Evolutionary conservation across 306 rosid genomes (phyloP).

Genomic region (Begonia masoniana): DNA sequence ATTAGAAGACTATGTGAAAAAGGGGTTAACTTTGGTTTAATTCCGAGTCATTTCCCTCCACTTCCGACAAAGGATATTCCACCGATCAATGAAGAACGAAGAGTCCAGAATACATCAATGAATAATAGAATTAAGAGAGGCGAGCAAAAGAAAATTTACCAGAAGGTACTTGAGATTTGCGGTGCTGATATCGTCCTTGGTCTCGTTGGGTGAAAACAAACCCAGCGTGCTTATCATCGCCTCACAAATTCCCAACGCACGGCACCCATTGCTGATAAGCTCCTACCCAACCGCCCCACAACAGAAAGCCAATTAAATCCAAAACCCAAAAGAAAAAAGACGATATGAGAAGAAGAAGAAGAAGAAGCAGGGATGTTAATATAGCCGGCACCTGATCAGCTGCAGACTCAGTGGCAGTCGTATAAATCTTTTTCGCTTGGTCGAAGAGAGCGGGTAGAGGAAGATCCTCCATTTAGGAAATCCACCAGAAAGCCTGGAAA

Average conservation of each 20-base stretch:
- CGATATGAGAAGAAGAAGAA: neutral
- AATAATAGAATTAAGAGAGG: too few species aligned
- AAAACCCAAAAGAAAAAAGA: neutral
- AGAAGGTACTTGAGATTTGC: constrained; percentile 64
- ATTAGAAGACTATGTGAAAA: too few species aligned
- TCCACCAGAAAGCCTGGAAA: neutral
- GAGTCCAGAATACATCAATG: neutral
- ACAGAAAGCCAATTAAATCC: constrained; percentile 3
- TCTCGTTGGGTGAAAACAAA: constrained; percentile 76
- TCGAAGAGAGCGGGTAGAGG: constrained; percentile 72
- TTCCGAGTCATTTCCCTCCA: too few species aligned
- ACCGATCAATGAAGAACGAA: neutral
- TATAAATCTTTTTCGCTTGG: constrained; percentile 68
- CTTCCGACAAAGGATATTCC: too few species aligned
- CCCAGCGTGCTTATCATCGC: constrained; percentile 74
- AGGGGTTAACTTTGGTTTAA: too few species aligned
- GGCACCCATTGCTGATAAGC: constrained; percentile 52
- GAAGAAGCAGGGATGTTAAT: neutral
- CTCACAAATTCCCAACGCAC: constrained; percentile 51
- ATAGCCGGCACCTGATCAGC: constrained; percentile 44
- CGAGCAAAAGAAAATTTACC: constrained; percentile 26
- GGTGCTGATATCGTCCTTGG: constrained; percentile 86
- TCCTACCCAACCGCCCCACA: constrained; percentile 27
- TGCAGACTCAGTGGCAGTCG: constrained; percentile 42
- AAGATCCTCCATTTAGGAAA: constrained; percentile 45